Percentiles rank a stretch among this genome's conserved stretches.
Evolutionary conservation across 179 eudicot genomes (phyloP).

Genomic region (Heliamphora pulchella): DNA sequence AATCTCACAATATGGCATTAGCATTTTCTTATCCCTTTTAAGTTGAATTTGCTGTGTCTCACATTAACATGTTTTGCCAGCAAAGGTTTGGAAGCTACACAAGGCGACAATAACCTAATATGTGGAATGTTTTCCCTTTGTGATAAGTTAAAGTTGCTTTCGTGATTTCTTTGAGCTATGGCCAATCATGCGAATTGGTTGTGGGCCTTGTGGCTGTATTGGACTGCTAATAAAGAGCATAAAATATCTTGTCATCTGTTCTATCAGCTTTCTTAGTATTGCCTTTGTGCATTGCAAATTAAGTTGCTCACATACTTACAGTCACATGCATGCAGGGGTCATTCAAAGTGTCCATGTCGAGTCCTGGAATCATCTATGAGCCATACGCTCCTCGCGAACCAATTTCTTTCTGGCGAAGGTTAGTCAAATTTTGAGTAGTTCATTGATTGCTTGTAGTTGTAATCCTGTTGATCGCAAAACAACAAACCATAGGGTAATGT

Average conservation of each 20-base stretch:
- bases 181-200: neutral
- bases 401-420: conserved; percentile 77
- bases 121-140: neutral
- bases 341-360: conserved; percentile 57
- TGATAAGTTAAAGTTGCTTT: neutral
- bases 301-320: conserved; percentile 10
- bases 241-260: neutral
- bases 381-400: conserved; percentile 77
- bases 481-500: neutral
- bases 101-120: neutral
- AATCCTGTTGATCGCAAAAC: neutral
- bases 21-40: neutral
- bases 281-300: neutral
- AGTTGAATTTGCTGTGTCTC: neutral
- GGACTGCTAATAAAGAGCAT: neutral
- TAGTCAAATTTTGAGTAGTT: conserved; percentile 16
- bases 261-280: neutral
- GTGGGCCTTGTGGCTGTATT: neutral
- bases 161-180: neutral
- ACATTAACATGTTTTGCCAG: neutral
- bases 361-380: conserved; percentile 88
- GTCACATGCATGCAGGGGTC: conserved; percentile 53
- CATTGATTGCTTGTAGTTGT: conserved; percentile 4
- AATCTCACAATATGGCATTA: neutral
- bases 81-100: neutral